Evolutionary conservation across 1,284 basidiomycete genomes (phyloP).

Genomic region (Hymenochaete sp.): DNA sequence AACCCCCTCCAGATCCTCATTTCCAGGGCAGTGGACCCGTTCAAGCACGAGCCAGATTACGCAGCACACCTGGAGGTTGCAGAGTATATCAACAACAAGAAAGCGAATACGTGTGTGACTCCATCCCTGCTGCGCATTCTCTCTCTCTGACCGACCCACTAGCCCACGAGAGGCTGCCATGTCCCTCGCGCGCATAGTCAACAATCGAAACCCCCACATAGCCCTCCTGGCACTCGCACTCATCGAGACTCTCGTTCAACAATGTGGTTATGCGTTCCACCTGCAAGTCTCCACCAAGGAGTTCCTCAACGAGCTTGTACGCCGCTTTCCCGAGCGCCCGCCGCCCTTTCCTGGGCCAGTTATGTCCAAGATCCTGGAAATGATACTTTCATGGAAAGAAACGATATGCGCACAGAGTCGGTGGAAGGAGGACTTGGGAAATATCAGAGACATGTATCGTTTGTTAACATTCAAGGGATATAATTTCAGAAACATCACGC

Average conservation of each 20-base stretch:
- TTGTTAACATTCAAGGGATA: constrained; percentile 95
- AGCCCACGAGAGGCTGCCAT: constrained; percentile 88
- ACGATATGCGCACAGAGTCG: constrained; percentile 84
- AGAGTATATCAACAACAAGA: constrained; percentile 89
- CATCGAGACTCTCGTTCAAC: constrained; percentile 90
- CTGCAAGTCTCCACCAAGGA: constrained; percentile 98
- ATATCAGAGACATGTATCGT: constrained; percentile 97
- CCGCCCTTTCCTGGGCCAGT: constrained; percentile 91
- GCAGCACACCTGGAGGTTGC: constrained; percentile 90
- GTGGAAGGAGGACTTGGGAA: constrained; percentile 94
- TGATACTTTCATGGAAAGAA: constrained; percentile 94
- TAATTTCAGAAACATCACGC: constrained; percentile 84
- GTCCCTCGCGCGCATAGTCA: constrained; percentile 72
- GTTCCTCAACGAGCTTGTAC: constrained; percentile 96
- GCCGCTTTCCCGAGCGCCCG: constrained; percentile 94
- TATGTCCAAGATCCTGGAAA: constrained; percentile 90
- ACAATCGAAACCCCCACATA: constrained; percentile 86
- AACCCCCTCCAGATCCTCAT: constrained; percentile 63
- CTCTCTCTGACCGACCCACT: too few species aligned
- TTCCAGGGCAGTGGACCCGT: constrained; percentile 83
- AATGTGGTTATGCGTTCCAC: constrained; percentile 95
- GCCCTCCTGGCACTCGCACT: constrained; percentile 77
- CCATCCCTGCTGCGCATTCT: constrained; percentile 2
- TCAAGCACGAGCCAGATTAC: constrained; percentile 83
- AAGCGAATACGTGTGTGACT: constrained; percentile 82